Conservation (phyloP, 352 stramenopile genomes). For the Pythium oligandrum region DNA sequence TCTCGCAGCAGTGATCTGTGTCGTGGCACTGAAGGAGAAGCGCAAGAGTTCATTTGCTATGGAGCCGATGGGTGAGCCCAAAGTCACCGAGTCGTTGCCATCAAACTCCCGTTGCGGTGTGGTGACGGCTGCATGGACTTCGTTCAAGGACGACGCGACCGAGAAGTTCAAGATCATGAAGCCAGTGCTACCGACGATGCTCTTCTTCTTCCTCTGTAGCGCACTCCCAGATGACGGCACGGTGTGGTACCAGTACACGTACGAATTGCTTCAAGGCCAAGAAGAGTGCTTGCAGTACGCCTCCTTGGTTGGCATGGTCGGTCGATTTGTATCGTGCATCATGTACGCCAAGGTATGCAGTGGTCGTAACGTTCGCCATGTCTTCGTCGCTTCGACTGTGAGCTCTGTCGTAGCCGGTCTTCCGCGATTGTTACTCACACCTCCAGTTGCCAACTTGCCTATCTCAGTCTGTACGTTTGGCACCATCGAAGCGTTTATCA, state of each 20-base stretch:
- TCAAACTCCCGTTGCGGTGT: slow-evolving; percentile 3
- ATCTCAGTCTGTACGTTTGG: slow-evolving; percentile 68
- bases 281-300: slow-evolving; percentile 75
- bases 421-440: slow-evolving; percentile 56
- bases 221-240: slow-evolving; percentile 56
- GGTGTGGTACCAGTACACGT: slow-evolving; percentile 84
- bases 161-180: slow-evolving; percentile 42
- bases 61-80: slow-evolving; percentile 2
- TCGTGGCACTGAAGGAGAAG: slow-evolving; percentile 42
- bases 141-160: slow-evolving; percentile 42
- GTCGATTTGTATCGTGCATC: slow-evolving; percentile 64
- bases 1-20: slow-evolving; percentile 38
- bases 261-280: slow-evolving; percentile 44
- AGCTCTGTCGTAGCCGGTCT: slow-evolving; percentile 56
- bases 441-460: slow-evolving; percentile 40
- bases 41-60: slow-evolving; percentile 5
- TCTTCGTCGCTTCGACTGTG: slow-evolving; percentile 77
- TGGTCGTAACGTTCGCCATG: slow-evolving; percentile 54
- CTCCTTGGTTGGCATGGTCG: slow-evolving; percentile 59
- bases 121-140: slow-evolving; percentile 24
- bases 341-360: slow-evolving; percentile 69
- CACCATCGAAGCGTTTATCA: slow-evolving; percentile 68
- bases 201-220: slow-evolving; percentile 82
- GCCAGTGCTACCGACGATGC: slow-evolving; percentile 60
- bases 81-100: neutral